Evolutionary conservation across 2,329 filamentous ascomycete species (phyloP).

Genomic region (Stagonosporopsis chrysanthemi): DNA sequence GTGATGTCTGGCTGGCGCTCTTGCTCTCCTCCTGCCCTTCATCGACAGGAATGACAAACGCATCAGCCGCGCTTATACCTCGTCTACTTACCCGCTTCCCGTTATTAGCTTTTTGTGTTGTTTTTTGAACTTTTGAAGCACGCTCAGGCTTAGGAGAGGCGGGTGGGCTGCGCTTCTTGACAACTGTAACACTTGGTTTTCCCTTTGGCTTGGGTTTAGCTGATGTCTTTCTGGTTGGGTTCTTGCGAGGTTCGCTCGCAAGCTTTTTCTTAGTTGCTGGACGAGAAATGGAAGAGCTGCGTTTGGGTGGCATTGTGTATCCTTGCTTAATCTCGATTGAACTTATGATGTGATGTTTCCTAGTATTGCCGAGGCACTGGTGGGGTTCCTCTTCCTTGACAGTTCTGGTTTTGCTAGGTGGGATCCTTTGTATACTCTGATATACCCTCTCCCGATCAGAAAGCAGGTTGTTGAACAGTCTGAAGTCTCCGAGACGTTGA

Average conservation of each 20-base stretch:
- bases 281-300: background rate
- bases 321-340: background rate
- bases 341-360: too few relatives aligned
- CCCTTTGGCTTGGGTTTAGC: background rate
- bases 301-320: background rate
- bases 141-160: background rate
- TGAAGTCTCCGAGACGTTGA: background rate
- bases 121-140: background rate
- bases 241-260: background rate
- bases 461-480: slow-evolving; percentile 16
- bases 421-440: background rate
- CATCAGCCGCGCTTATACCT: background rate
- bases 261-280: background rate
- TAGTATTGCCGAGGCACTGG: rapidly evolving
- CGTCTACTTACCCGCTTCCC: slow-evolving; percentile 1
- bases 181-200: too few relatives aligned
- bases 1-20: background rate
- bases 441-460: slow-evolving; percentile 15
- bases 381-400: background rate
- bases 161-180: background rate
- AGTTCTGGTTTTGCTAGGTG: background rate
- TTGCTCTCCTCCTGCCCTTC: background rate
- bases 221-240: too few relatives aligned
- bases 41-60: background rate
- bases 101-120: background rate